phyloP scores from a whole-genome alignment of 441 rosid species.

The Erysimum pusillum region DNA sequence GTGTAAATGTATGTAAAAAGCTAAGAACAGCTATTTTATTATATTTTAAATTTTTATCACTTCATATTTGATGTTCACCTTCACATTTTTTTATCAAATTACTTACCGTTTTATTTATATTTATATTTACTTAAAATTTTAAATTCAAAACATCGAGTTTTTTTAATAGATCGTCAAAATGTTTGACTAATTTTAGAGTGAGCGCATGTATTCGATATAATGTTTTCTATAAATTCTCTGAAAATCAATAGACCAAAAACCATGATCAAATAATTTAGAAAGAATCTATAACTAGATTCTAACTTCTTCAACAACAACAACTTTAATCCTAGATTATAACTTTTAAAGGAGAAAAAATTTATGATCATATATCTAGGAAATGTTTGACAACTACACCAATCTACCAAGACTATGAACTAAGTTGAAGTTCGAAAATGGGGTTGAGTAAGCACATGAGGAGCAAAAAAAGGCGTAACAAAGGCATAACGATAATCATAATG shows the following conservation, averaged over 20 bases:
- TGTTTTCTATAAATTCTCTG: not conserved
- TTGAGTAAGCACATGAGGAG: slow-evolving; percentile 34
- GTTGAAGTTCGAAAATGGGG: slow-evolving; percentile 26
- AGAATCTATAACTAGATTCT: no score
- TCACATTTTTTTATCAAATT: not conserved
- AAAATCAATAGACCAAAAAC: not conserved
- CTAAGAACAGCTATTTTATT: no score
- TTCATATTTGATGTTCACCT: no score
- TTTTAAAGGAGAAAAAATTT: not conserved
- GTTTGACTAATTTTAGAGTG: no score
- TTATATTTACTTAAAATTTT: not conserved
- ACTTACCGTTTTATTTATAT: not conserved
- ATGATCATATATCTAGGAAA: not conserved
- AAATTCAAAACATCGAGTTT: not conserved
- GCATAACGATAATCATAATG: slow-evolving; percentile 39
- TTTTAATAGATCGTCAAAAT: not conserved
- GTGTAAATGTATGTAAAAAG: no score
- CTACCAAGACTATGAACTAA: not conserved
- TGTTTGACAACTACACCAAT: not conserved
- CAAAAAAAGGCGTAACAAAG: slow-evolving; percentile 32
- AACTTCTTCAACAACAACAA: no score
- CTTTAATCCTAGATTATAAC: not conserved
- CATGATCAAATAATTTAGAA: not conserved
- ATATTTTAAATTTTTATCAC: no score
- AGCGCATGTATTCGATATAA: not conserved